Evolutionary conservation across 1,284 basidiomycete species (phyloP).

Genomic region (Mycena sp.): DNA sequence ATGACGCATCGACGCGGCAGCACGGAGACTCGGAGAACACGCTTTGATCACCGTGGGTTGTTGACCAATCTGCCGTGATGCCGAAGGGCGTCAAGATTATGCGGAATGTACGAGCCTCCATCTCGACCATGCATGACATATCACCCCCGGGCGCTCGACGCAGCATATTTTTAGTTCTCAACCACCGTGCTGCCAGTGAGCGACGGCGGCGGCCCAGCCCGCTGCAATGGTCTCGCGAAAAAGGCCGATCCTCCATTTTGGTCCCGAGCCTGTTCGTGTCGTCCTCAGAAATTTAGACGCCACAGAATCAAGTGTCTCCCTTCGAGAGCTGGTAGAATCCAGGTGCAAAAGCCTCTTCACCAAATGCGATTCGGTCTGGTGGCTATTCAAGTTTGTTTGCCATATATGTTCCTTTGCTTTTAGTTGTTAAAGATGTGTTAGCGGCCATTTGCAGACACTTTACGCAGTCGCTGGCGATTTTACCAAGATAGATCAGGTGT

Average conservation of each 20-base stretch:
- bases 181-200: too few relatives aligned
- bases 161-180: too few relatives aligned
- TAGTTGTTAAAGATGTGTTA: slow-evolving; percentile 36
- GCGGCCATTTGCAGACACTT: slow-evolving; percentile 79
- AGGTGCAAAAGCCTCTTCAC: slow-evolving; percentile 66
- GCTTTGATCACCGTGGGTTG: neutral
- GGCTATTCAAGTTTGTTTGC: slow-evolving; percentile 69
- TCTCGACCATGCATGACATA: too few relatives aligned
- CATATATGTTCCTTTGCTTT: neutral
- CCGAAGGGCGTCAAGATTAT: too few relatives aligned
- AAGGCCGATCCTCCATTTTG: slow-evolving; percentile 18
- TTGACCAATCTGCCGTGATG: too few relatives aligned
- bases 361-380: slow-evolving; percentile 71
- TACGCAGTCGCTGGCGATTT: slow-evolving; percentile 79
- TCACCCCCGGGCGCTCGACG: too few relatives aligned
- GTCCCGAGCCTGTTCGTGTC: slow-evolving; percentile 12
- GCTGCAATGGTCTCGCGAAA: too few relatives aligned
- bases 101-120: too few relatives aligned
- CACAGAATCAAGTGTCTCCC: slow-evolving; percentile 15
- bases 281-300: neutral
- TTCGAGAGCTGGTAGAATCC: slow-evolving; percentile 63
- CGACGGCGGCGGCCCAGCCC: too few relatives aligned
- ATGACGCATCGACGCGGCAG: neutral
- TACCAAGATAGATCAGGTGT: slow-evolving; percentile 73
- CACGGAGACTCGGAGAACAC: neutral